Percentiles rank a stretch among this genome's conserved stretches.
phyloP scores from a whole-genome alignment of 768 basidiomycete species.

The Russula earlei region DNA sequence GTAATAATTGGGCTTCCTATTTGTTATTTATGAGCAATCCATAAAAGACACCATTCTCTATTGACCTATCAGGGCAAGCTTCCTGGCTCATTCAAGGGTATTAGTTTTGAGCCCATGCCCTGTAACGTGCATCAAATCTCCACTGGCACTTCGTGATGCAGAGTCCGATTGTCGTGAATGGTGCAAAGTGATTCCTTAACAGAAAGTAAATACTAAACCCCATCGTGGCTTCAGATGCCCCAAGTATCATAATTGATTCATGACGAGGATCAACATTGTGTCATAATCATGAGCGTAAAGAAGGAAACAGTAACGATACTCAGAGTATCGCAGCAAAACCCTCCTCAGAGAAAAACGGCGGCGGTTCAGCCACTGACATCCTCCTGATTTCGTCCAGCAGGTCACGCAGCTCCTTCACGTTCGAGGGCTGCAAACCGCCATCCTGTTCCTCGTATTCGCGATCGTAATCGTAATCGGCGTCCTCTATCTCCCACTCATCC shows the following conservation, averaged over 20 bases:
- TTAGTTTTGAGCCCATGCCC: neutral
- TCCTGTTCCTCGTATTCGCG: slow-evolving; percentile 24
- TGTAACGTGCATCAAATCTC: neutral
- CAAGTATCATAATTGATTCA: neutral
- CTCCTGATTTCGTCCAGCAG: slow-evolving; percentile 17
- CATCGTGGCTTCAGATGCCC: slow-evolving; percentile 15
- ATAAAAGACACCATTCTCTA: too few relatives aligned
- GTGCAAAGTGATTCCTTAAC: neutral
- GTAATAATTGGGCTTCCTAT: too few relatives aligned
- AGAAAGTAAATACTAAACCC: too few relatives aligned
- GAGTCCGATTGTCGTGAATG: too few relatives aligned
- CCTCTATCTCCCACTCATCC: slow-evolving; percentile 25
- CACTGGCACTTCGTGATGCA: too few relatives aligned
- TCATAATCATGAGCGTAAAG: neutral
- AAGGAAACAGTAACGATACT: neutral
- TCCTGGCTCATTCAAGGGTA: too few relatives aligned
- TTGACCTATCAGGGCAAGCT: too few relatives aligned
- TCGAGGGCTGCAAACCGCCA: slow-evolving; percentile 19
- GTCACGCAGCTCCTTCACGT: slow-evolving; percentile 17
- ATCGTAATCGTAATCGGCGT: slow-evolving; percentile 26
- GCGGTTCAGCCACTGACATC: slow-evolving; percentile 13
- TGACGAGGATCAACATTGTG: neutral
- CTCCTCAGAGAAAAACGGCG: slow-evolving; percentile 3
- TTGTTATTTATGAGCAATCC: too few relatives aligned
- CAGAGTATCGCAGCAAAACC: slow-evolving; percentile 5